Conservation (phyloP, 129 eudicot genomes). For the Flaveria bidentis region DNA sequence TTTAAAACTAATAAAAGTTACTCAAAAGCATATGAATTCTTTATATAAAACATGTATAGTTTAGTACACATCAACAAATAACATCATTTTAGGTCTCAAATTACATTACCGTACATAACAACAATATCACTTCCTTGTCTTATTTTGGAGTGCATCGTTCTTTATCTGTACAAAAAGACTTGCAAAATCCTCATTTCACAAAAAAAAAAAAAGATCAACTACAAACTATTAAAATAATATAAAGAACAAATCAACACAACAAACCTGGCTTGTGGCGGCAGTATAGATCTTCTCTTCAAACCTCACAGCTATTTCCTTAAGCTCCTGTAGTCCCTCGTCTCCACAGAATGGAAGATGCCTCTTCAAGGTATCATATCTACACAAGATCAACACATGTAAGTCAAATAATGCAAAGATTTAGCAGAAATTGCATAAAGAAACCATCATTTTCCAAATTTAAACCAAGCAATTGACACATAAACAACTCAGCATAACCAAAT, state of each 20-base stretch:
- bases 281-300: slow-evolving; percentile 71
- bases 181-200: slow-evolving; percentile 15
- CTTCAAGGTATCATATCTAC: slow-evolving; percentile 71
- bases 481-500: slow-evolving; percentile 2
- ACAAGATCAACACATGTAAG: slow-evolving; percentile 13
- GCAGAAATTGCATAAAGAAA: background rate
- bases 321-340: slow-evolving; percentile 65
- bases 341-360: slow-evolving; percentile 77
- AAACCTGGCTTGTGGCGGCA: slow-evolving; percentile 71
- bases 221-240: background rate
- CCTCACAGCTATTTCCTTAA: slow-evolving; percentile 55
- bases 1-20: too few species aligned
- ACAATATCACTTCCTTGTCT: background rate
- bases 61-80: too few species aligned
- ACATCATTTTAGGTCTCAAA: background rate
- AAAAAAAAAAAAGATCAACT: background rate
- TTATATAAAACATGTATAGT: too few species aligned
- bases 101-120: background rate
- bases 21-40: too few species aligned
- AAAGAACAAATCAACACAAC: background rate
- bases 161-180: background rate
- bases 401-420: background rate
- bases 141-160: background rate
- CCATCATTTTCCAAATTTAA: background rate
- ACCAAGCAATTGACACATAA: background rate